These are phyloP conservation scores for Mortierella claussenii DNA, from an alignment of 192 early-diverging fungal genomes.

Conservation along the genomic window DNA sequence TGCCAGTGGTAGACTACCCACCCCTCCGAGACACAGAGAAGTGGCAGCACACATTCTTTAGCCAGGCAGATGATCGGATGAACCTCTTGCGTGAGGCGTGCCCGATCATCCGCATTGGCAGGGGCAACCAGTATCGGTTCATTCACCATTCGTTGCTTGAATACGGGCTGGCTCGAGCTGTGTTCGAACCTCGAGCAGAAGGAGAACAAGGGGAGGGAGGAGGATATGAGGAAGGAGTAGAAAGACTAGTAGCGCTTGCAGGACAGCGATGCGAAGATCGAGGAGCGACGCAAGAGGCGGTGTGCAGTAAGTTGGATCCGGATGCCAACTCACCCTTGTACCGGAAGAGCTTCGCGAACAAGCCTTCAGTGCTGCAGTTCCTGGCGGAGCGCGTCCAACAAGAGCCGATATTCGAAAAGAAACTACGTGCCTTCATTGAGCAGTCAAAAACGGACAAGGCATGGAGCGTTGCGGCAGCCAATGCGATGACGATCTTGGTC, in stretches of 20 bases:
- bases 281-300: neutral
- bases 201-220: neutral
- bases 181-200: slow-evolving; percentile 1
- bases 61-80: neutral
- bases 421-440: slow-evolving; percentile 5
- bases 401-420: neutral
- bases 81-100: slow-evolving; percentile 2
- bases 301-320: neutral
- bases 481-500: neutral
- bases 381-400: slow-evolving; percentile 13
- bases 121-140: neutral
- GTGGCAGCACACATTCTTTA: slow-evolving; percentile 1
- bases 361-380: slow-evolving; percentile 14
- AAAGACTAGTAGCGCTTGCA: neutral
- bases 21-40: neutral
- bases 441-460: neutral
- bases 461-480: neutral
- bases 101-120: neutral
- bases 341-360: neutral
- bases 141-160: slow-evolving; percentile 1
- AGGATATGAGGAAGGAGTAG: no score
- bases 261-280: neutral
- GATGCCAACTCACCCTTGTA: slow-evolving; percentile 5
- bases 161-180: neutral
- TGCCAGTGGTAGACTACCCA: slow-evolving; percentile 1